Conservation (phyloP, 139 green algal species). For the Coccomyxa sp. region DNA sequence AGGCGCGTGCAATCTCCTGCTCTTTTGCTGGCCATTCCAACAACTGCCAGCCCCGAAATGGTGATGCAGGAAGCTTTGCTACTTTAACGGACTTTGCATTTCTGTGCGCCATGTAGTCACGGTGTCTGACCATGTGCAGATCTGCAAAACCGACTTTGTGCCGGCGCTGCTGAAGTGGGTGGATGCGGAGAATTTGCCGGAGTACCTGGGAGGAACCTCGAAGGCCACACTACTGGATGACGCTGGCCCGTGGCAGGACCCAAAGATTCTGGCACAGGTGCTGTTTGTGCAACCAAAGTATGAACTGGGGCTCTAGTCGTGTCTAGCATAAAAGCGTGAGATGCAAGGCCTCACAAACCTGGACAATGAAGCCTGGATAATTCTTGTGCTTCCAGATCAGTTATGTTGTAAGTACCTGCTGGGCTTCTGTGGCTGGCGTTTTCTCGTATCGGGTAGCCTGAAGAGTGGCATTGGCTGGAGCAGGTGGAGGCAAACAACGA, state of each 20-base stretch:
- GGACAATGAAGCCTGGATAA: not conserved
- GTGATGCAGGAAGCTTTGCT: not conserved
- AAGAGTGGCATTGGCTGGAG: not conserved
- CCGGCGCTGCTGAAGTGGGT: conserved; percentile 67
- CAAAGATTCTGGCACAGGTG: conserved; percentile 36
- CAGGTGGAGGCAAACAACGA: not conserved
- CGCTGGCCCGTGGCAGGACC: conserved; percentile 74
- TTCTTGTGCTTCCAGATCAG: not conserved
- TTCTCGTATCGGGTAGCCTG: not conserved
- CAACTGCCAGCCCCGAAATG: no score
- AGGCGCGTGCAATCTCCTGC: conserved; percentile 43
- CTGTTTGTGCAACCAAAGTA: conserved; percentile 7
- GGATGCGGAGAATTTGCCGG: conserved; percentile 67
- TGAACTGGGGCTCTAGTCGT: not conserved
- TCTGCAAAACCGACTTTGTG: conserved; percentile 66
- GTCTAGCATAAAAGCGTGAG: not conserved
- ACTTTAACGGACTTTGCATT: not conserved
- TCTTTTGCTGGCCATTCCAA: not conserved
- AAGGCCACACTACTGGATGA: conserved; percentile 73
- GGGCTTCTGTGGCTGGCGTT: no score
- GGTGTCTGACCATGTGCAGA: conserved; percentile 32
- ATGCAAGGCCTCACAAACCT: not conserved
- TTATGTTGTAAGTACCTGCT: not conserved
- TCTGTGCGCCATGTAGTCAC: not conserved
- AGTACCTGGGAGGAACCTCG: conserved; percentile 68